Evolutionary conservation across 2,329 filamentous ascomycete species (phyloP), one percentile per base, ranked within the genome.

Genomic region (Neopestalotiopsis rosae): DNA sequence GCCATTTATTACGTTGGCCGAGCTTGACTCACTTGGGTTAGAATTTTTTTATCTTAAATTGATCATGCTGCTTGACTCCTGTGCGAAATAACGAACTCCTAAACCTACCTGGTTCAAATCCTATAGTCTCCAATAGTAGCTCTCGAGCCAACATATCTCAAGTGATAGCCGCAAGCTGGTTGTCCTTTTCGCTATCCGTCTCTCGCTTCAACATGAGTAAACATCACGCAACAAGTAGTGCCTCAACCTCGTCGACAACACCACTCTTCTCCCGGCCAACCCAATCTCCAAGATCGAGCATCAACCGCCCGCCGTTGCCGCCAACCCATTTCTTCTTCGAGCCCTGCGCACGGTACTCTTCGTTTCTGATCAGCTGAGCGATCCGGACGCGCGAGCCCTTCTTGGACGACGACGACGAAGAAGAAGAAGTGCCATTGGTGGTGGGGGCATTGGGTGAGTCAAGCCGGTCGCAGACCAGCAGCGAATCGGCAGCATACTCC

Each of bases 241-340:
- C 69, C 67, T 70, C 63, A 52, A 70, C 59, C 38, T 67, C 38
- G 20, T 67, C 34, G 30, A 61, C 56, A 40, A 32, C 49, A 20
- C 32, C 49, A 10, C 17, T 20, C 28, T 49, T 67, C 32, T 69
- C 65, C 17, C 32, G 49, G 7, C 56, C 30, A 14, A 34, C 57
- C 69, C 69, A 70, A 14, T 58, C 28, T 32, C 68, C 32, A 49
- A 69, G 63, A 59, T 70, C 69, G 17, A 70, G 58, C 67, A 67
- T 58, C 67, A 70, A 63, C 17, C 69, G 69, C 38, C 69, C 69
- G 49, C 69, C 69, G 56, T 70, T 70, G 49, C 69, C 69, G 34
- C 67, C 67, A 24, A 45, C 45, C 30, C 59, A 69, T 57, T 49
- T 62, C 20, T 28, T 61, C 20, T 28, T 61, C 58, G 69, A 68